Evolutionary conservation across 176 grass and related monocot species (phyloP).

Genomic region (Eleusine coracana): DNA sequence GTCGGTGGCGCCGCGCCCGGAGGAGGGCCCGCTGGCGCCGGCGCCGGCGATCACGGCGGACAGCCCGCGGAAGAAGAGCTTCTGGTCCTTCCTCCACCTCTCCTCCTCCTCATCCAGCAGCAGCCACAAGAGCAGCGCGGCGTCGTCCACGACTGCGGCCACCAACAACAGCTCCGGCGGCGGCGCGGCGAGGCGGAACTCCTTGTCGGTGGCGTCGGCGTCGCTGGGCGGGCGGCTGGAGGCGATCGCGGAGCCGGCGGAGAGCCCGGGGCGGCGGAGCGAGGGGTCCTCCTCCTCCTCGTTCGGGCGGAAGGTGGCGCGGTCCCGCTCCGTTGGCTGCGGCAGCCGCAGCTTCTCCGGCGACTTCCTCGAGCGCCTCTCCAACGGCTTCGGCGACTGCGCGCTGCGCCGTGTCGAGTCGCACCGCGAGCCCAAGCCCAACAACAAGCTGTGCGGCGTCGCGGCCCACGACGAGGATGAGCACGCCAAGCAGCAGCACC

Average conservation of each 20-base stretch:
- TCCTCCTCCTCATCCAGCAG: slow-evolving; percentile 55
- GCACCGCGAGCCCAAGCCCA: slow-evolving; percentile 80
- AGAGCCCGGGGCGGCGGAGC: slow-evolving; percentile 73
- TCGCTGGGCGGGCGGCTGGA: slow-evolving; percentile 39
- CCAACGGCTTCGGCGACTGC: slow-evolving; percentile 93
- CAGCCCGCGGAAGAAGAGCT: slow-evolving; percentile 94
- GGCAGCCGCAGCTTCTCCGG: slow-evolving; percentile 93
- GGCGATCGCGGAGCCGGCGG: slow-evolving; percentile 57
- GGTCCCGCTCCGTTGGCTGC: slow-evolving; percentile 91
- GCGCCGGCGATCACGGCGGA: slow-evolving; percentile 42
- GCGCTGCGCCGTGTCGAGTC: slow-evolving; percentile 89
- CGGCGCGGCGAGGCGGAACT: slow-evolving; percentile 50
- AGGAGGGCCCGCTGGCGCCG: slow-evolving; percentile 27
- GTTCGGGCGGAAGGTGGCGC: slow-evolving; percentile 82
- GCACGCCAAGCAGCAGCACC: slow-evolving; percentile 22
- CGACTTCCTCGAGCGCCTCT: slow-evolving; percentile 92
- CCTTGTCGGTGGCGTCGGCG: slow-evolving; percentile 49
- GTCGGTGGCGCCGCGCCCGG: slow-evolving; percentile 75
- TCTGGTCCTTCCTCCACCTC: slow-evolving; percentile 95
- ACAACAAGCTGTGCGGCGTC: slow-evolving; percentile 45
- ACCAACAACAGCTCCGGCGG: background rate
- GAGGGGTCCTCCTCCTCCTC: slow-evolving; percentile 72
- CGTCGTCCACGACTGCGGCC: slow-evolving; percentile 19
- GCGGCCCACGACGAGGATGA: slow-evolving; percentile 45
- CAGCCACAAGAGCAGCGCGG: slow-evolving; percentile 25